A percentile compares a stretch with the other conserved stretches of the same genome.
These are phyloP conservation scores for Pseudoturritis turrita DNA, from an alignment of 345 rosid genomes.

Conservation along the genomic window DNA sequence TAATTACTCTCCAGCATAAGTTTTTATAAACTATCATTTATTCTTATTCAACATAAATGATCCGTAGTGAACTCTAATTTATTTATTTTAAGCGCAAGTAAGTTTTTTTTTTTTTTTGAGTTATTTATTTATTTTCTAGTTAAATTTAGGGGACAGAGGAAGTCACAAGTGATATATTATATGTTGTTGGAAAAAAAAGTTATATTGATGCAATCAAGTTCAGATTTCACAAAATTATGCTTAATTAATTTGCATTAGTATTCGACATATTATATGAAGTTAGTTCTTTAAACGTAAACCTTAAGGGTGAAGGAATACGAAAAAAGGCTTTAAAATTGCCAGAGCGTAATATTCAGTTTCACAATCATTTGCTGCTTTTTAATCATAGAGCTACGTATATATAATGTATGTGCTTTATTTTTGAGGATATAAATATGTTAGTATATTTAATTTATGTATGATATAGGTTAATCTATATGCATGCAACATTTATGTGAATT, in stretches of 20 bases:
- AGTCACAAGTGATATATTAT: neutral
- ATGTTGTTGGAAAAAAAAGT: too few species aligned
- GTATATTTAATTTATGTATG: neutral
- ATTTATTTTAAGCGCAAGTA: neutral
- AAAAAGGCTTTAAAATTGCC: slow-evolving; percentile 12
- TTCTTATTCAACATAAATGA: too few species aligned
- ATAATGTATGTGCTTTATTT: slow-evolving; percentile 10
- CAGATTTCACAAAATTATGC: neutral
- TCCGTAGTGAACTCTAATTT: too few species aligned
- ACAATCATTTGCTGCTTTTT: slow-evolving; percentile 22
- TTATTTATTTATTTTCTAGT: neutral
- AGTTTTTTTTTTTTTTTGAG: neutral
- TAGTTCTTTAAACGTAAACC: slow-evolving; percentile 8
- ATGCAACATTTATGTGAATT: neutral
- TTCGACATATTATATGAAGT: neutral
- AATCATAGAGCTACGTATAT: slow-evolving; percentile 25
- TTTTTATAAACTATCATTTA: too few species aligned
- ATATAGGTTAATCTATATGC: neutral
- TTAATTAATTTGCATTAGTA: too few species aligned
- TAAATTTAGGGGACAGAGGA: neutral
- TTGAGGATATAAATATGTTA: neutral
- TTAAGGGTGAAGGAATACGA: slow-evolving; percentile 27
- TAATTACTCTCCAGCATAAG: too few species aligned
- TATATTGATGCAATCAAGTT: neutral
- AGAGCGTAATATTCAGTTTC: slow-evolving; percentile 20